phyloP scores from a whole-genome alignment of 192 early-diverging fungal genomes.

The Coemansia sp. region DNA sequence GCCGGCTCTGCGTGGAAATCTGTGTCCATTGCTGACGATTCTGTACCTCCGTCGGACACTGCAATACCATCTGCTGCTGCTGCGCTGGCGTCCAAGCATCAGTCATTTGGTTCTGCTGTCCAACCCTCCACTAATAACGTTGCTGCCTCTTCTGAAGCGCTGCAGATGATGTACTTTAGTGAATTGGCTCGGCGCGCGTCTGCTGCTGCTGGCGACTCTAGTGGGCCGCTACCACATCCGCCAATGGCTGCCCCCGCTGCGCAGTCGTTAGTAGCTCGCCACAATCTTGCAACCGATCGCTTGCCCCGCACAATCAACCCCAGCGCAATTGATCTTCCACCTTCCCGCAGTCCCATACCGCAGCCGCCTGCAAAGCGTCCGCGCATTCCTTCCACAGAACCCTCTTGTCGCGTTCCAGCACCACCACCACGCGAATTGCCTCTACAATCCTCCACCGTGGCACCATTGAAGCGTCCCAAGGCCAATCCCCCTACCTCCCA shows the following conservation, averaged over 20 bases:
- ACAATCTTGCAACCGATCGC: neutral
- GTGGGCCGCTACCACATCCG: slow-evolving; percentile 13
- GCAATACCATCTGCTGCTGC: neutral
- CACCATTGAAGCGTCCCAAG: too few relatives aligned
- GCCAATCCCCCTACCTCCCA: too few relatives aligned
- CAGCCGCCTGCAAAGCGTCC: neutral
- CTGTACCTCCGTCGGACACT: neutral
- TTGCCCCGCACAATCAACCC: slow-evolving; percentile 48
- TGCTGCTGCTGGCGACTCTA: slow-evolving; percentile 16
- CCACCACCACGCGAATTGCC: too few relatives aligned
- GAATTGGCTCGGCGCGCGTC: slow-evolving; percentile 44
- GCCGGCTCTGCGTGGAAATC: neutral
- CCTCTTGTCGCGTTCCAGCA: too few relatives aligned
- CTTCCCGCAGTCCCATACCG: slow-evolving; percentile 3
- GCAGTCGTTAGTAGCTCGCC: too few relatives aligned
- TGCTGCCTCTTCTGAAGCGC: slow-evolving; percentile 18
- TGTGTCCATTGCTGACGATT: neutral
- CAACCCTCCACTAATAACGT: neutral
- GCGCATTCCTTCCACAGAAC: too few relatives aligned
- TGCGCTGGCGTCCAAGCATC: slow-evolving; percentile 1
- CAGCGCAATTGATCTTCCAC: slow-evolving; percentile 41
- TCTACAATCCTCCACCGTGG: too few relatives aligned
- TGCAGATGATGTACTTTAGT: slow-evolving; percentile 53
- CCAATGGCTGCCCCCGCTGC: slow-evolving; percentile 10
- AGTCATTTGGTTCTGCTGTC: neutral